Percentiles rank a stretch among this genome's conserved stretches.
These are phyloP conservation scores for Dictyostelium purpureum DNA, from an alignment of 78 protist species.

Conservation along the genomic window DNA sequence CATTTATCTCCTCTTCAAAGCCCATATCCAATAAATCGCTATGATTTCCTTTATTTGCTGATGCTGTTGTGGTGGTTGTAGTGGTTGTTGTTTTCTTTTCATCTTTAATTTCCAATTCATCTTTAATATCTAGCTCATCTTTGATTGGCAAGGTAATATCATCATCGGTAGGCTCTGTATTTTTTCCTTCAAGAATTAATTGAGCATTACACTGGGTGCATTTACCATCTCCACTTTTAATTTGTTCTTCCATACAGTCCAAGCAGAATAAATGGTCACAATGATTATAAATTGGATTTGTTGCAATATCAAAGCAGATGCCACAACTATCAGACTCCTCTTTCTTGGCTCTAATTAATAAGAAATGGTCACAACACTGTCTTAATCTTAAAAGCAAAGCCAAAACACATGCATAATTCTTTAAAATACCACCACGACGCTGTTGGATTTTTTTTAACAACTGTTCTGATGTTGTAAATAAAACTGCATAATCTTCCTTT, in stretches of 20 bases:
- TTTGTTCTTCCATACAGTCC: background rate
- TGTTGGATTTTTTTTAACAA: background rate
- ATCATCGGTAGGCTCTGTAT: too few relatives aligned
- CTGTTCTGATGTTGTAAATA: constrained; percentile 7
- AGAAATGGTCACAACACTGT: constrained; percentile 51
- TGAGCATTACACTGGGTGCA: background rate
- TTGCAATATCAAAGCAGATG: constrained; percentile 3
- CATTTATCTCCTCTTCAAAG: background rate
- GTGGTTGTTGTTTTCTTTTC: background rate
- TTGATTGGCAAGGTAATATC: background rate
- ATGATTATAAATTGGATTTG: background rate
- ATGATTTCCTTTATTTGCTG: too few relatives aligned
- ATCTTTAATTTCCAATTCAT: background rate
- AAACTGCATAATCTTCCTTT: background rate
- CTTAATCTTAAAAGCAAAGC: constrained; percentile 37
- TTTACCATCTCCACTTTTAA: background rate
- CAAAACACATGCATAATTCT: constrained; percentile 48
- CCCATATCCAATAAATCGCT: background rate
- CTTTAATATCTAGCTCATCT: background rate
- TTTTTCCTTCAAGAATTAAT: background rate
- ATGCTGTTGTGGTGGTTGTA: too few relatives aligned
- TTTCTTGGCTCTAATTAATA: background rate
- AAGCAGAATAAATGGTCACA: constrained; percentile 28
- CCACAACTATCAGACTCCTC: background rate
- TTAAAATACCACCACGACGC: constrained; percentile 13